Base-by-base conservation (phyloP, 768 basidiomycete genomes). In the Mycena kentingensis region DNA sequence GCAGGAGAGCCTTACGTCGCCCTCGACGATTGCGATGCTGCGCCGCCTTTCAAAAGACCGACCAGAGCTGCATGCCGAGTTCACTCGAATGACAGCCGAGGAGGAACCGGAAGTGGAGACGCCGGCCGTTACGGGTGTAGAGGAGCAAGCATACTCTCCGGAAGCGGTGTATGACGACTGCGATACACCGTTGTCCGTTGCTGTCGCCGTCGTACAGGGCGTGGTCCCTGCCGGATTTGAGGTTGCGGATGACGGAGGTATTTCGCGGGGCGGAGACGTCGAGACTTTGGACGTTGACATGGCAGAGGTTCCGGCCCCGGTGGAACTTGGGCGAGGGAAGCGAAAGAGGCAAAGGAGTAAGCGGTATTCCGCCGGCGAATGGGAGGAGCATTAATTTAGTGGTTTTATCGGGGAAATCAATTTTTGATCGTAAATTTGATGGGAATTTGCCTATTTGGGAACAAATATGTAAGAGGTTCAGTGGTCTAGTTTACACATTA, bases 111-210 rank as follows among this genome's bases (percentile, higher is more conserved):
- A 8, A 8, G 37, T 19, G 13, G 10, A 10, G 21, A 39, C 37
- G 8, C 15, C 37, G 19, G 21, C 7, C 15, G 21, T 10, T 22
- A 8, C 37, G 10, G 37, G 19, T 10, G 13, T 19, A 15, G 37
- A 39, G 10, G 37, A n/a, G 11, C 10, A 10, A 22, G 37, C 37
- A 19, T 10, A 10, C 13, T 39, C 19, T 19, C 19, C 37, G 8
- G 37, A 10, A 22, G 47, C 37, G 11, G 41, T 49, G 2, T 43
- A 49, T 11, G 55, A 52, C 34, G 55, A 57, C 41, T 52, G 46
- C 16, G 55, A 57, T n/a, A 28, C 51, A 10, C 55, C 55, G 6
- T 43, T 57, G 8, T 50, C 48, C 16, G 51, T 57, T 7, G 24
- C 51, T 13, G 42, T 49, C 10, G 55, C 46, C 11, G 51, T 57